Conservation (phyloP, 352 stramenopile species). For the Phytophthora sansomeana region DNA sequence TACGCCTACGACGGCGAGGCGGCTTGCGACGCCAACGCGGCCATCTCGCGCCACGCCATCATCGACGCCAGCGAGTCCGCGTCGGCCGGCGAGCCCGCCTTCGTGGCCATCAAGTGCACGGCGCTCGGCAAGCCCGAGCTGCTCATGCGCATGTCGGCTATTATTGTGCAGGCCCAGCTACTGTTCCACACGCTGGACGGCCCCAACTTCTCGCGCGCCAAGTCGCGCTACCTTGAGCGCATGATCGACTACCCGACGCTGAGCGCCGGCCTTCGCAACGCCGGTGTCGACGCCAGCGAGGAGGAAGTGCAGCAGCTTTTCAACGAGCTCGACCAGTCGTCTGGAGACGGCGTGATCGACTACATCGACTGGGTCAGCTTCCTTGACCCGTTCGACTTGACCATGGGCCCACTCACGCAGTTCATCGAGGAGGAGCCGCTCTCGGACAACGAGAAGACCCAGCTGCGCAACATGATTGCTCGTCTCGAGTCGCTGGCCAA, state of each 20-base stretch:
- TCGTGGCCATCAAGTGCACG: slow-evolving; percentile 98
- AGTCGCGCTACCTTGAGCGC: slow-evolving; percentile 80
- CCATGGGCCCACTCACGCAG: slow-evolving; percentile 86
- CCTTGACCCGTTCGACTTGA: slow-evolving; percentile 92
- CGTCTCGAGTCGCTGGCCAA: slow-evolving; percentile 78
- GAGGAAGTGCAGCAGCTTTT: slow-evolving; percentile 76
- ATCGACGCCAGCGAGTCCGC: slow-evolving; percentile 64
- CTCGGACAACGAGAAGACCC: slow-evolving; percentile 85
- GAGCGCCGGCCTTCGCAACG: slow-evolving; percentile 73
- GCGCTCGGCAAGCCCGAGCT: slow-evolving; percentile 96
- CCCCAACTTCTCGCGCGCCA: slow-evolving; percentile 82
- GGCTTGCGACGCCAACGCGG: slow-evolving; percentile 93
- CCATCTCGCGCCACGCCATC: slow-evolving; percentile 87
- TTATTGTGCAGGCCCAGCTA: slow-evolving; percentile 92
- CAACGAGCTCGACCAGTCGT: slow-evolving; percentile 65
- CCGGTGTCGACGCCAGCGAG: slow-evolving; percentile 69
- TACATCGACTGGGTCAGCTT: slow-evolving; percentile 96
- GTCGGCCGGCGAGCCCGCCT: slow-evolving; percentile 75
- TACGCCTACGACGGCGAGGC: slow-evolving; percentile 97
- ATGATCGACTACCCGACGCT: slow-evolving; percentile 86
- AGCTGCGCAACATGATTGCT: slow-evolving; percentile 93
- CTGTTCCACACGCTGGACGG: slow-evolving; percentile 94
- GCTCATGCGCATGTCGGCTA: slow-evolving; percentile 94
- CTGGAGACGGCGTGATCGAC: slow-evolving; percentile 86
- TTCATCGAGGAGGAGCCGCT: slow-evolving; percentile 89